These are phyloP conservation scores for Annulohypoxylon bovei DNA, from an alignment of 495 filamentous ascomycete genomes.

Conservation along the genomic window DNA sequence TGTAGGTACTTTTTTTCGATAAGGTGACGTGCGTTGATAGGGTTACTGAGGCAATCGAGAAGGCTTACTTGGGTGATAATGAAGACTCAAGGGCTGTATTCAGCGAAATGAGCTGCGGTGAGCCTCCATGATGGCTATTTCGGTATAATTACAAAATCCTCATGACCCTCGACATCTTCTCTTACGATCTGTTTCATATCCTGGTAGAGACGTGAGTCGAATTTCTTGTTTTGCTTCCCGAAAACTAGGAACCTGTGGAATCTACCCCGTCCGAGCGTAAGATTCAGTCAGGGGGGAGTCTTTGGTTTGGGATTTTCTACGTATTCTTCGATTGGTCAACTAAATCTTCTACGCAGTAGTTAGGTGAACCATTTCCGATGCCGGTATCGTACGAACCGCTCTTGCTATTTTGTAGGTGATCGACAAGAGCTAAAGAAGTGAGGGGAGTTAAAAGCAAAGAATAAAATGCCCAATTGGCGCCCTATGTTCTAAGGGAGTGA, in stretches of 20 bases:
- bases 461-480: conserved; percentile 4
- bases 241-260: conserved; percentile 23
- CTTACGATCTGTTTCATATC: not conserved
- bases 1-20: not conserved
- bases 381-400: not conserved
- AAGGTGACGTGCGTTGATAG: not conserved
- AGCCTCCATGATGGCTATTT: not conserved
- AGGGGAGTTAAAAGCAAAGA: not conserved
- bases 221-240: conserved; percentile 15
- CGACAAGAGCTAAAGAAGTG: not conserved
- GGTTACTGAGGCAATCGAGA: not conserved
- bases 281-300: conserved; percentile 1
- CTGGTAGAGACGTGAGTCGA: not conserved
- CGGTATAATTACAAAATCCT: not conserved
- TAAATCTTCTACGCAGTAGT: not conserved
- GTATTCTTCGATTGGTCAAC: not conserved
- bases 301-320: not conserved
- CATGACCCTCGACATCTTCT: not conserved
- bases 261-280: conserved; percentile 31
- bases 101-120: not conserved
- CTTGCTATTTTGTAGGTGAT: not conserved
- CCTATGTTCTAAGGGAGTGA: not conserved
- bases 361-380: not conserved
- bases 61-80: not conserved
- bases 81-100: not conserved